Evolutionary conservation across 129 eudicot species (phyloP).

Genomic region (Glebionis coronaria): DNA sequence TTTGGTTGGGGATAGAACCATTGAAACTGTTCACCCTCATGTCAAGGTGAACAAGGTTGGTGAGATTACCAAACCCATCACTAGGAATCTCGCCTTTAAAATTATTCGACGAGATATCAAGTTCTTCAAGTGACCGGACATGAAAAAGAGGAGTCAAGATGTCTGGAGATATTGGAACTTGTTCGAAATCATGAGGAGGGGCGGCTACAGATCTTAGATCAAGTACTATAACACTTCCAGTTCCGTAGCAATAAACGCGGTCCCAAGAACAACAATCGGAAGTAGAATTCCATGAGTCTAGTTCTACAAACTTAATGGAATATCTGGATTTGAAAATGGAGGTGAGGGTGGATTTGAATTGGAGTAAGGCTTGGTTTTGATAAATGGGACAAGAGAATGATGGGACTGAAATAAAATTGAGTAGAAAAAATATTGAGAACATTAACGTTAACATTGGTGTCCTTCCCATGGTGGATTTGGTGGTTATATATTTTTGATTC

Average conservation of each 20-base stretch:
- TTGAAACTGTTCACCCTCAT: too few species aligned
- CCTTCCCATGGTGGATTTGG: neutral
- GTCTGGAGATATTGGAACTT: neutral
- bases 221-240: too few species aligned
- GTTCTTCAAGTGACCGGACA: too few species aligned
- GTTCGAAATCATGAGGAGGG: too few species aligned
- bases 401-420: slow-evolving; percentile 16
- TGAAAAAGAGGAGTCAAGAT: neutral
- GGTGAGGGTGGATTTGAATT: slow-evolving; percentile 34
- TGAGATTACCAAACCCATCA: too few species aligned
- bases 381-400: slow-evolving; percentile 25
- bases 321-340: slow-evolving; percentile 21
- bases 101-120: too few species aligned
- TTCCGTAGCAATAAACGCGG: slow-evolving; percentile 27
- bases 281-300: slow-evolving; percentile 39
- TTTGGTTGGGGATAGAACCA: too few species aligned
- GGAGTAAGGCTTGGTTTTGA: slow-evolving; percentile 27
- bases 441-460: neutral
- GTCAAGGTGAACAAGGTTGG: too few species aligned
- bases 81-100: too few species aligned
- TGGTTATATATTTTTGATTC: too few species aligned
- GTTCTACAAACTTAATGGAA: neutral
- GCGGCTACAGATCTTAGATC: too few species aligned
- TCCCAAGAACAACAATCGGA: slow-evolving; percentile 53
- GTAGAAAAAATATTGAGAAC: slow-evolving; percentile 18